Conservation (phyloP, 306 rosid genomes). For the Ammopiptanthus mongolicus region DNA sequence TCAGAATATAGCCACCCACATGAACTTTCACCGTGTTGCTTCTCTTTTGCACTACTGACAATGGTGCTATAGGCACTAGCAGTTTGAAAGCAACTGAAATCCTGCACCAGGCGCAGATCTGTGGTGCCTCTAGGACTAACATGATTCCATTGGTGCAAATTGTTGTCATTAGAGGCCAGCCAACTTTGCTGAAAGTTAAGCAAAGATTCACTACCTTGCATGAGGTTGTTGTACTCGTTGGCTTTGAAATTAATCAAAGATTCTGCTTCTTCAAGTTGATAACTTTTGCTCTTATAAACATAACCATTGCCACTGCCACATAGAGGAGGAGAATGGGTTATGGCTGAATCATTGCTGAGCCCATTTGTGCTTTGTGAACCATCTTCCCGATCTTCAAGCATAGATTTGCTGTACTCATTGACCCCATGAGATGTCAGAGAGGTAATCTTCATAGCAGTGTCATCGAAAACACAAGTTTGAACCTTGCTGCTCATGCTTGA, state of each 20-base stretch:
- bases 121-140: slow-evolving; percentile 25
- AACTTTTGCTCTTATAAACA: slow-evolving; percentile 19
- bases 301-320: slow-evolving; percentile 21
- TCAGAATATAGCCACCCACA: slow-evolving; percentile 62
- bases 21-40: slow-evolving; percentile 31
- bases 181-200: slow-evolving; percentile 59
- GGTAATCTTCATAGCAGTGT: neutral
- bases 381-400: slow-evolving; percentile 30
- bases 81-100: slow-evolving; percentile 42
- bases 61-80: slow-evolving; percentile 37
- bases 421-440: slow-evolving; percentile 7
- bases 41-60: slow-evolving; percentile 28
- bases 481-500: slow-evolving; percentile 23
- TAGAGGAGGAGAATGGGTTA: slow-evolving; percentile 28
- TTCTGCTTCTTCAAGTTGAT: slow-evolving; percentile 36
- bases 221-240: slow-evolving; percentile 8
- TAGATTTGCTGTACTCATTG: slow-evolving; percentile 22
- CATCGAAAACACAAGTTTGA: slow-evolving; percentile 26
- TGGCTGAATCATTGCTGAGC: slow-evolving; percentile 33
- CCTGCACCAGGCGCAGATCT: slow-evolving; percentile 27
- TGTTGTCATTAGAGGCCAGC: slow-evolving; percentile 12
- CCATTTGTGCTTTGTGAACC: slow-evolving; percentile 31
- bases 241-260: slow-evolving; percentile 63
- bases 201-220: slow-evolving; percentile 42
- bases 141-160: slow-evolving; percentile 34